phyloP scores from a whole-genome alignment of 805 yeast genomes.

The Torulaspora delbrueckii region DNA sequence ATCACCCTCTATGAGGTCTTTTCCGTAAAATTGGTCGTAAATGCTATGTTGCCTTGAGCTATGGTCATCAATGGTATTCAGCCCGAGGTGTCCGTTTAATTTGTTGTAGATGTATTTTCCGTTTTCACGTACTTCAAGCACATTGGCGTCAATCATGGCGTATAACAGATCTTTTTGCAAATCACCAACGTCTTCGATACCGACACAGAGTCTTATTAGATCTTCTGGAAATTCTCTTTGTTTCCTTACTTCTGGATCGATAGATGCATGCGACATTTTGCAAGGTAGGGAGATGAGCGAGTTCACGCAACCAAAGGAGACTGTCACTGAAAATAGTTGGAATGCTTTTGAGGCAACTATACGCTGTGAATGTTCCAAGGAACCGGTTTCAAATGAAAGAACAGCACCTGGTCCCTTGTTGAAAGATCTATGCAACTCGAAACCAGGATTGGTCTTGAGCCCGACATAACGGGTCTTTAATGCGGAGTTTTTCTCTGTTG shows the following conservation, averaged over 20 bases:
- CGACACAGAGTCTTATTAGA: slow-evolving; percentile 81
- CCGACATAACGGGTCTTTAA: slow-evolving; percentile 80
- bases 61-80: slow-evolving; percentile 19
- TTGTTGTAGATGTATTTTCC: slow-evolving; percentile 28
- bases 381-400: slow-evolving; percentile 82
- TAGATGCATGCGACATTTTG: slow-evolving; percentile 95
- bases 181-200: slow-evolving; percentile 80
- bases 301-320: slow-evolving; percentile 91
- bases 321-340: slow-evolving; percentile 80
- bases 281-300: slow-evolving; percentile 92
- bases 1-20: slow-evolving; percentile 8
- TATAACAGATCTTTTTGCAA: slow-evolving; percentile 71
- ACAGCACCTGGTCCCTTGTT: slow-evolving; percentile 89
- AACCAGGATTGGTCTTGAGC: slow-evolving; percentile 71
- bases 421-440: slow-evolving; percentile 69
- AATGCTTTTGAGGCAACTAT: slow-evolving; percentile 61
- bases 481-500: slow-evolving; percentile 7
- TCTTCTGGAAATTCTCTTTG: slow-evolving; percentile 93
- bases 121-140: slow-evolving; percentile 35
- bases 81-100: slow-evolving; percentile 19
- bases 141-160: slow-evolving; percentile 66
- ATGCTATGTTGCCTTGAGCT: slow-evolving; percentile 16
- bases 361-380: slow-evolving; percentile 55
- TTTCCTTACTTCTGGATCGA: slow-evolving; percentile 78
- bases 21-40: slow-evolving; percentile 25